Evolutionary conservation across 208 protist species (phyloP).

Genomic region (Leishmania martiniquensis): DNA sequence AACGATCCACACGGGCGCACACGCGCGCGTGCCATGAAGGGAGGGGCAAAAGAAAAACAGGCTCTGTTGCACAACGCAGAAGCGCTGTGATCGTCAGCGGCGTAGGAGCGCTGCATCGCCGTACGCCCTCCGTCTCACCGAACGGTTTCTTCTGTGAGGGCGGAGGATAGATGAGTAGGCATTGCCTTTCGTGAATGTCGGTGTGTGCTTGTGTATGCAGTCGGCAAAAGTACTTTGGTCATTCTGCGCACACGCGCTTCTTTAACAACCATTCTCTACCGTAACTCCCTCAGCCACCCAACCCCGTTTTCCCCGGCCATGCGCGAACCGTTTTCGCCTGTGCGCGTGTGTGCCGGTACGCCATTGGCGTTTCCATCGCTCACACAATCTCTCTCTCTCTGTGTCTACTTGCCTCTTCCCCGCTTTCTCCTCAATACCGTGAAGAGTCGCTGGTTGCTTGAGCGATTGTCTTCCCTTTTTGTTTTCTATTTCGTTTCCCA

Average conservation of each 20-base stretch:
- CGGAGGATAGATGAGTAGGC: neutral
- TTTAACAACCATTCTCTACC: neutral
- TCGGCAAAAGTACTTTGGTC: neutral
- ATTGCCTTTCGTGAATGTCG: neutral
- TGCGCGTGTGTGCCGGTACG: neutral
- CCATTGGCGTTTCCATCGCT: no score
- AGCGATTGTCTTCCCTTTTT: neutral
- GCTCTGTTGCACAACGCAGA: neutral
- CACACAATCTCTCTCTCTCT: constrained; percentile 3
- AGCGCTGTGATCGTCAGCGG: neutral
- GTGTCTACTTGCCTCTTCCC: neutral
- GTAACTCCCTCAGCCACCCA: neutral
- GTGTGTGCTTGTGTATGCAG: neutral
- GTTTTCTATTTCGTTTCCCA: neutral
- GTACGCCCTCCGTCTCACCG: neutral
- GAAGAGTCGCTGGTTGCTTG: neutral
- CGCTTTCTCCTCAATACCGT: neutral
- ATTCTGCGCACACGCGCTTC: neutral
- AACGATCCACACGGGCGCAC: neutral
- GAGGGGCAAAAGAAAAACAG: neutral
- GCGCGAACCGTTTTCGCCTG: neutral
- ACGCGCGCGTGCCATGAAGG: neutral
- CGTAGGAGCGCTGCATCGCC: neutral
- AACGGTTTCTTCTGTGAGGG: neutral
- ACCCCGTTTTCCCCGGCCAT: neutral